Evolutionary conservation across 179 eudicot genomes (phyloP), one percentile per base, ranked within the genome.

Genomic region (Monotropa hypopitys): DNA sequence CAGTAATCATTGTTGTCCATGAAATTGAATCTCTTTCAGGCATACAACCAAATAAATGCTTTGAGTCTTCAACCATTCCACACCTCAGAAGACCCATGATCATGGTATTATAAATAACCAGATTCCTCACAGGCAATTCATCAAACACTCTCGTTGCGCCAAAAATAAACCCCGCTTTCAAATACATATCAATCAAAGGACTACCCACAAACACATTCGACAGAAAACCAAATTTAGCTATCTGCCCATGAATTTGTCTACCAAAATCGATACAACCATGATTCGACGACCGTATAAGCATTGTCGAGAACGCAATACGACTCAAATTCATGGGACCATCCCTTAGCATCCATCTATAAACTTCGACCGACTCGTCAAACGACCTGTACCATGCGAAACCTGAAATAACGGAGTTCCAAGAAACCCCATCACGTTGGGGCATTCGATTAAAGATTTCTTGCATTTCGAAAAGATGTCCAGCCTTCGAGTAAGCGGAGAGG

Each of bases 61-160:
- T 66, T 0, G 97, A 78, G 53, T 86, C 90, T 47, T 88, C 84
- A 82, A 96, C 82, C 91, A 85, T 87, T 49, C 97, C 97, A 78
- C 83, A 81, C 26, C 94, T 87, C 51, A 91, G 80, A 82, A 85
- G 83, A 63, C 94, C 99, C 69, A 83, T 89, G 61, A 96, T 79
- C 98, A 96, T 91, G 1, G 97, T 90, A 85, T 93, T 93, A 74
- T 85, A 82, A 86, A 88, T 83, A 53, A 93, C 96, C 90, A 95
- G 74, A 78, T 95, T 95, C 80, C 83, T 91, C 61, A 90, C 99
- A 0, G 89, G 84, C 79, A 90, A 82, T 76, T 84, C 93, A 51
- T 91, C 85, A 76, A 91, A 95, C 16, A 93, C 91, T 75, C 78
- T 53, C 69, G 84, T 76, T 0, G 91, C 97, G 46, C 91, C 88